A percentile compares a stretch with the other conserved stretches of the same genome.
Conservation (phyloP, 2,329 filamentous ascomycete genomes). For the Aspergillus pseudoterreus region DNA sequence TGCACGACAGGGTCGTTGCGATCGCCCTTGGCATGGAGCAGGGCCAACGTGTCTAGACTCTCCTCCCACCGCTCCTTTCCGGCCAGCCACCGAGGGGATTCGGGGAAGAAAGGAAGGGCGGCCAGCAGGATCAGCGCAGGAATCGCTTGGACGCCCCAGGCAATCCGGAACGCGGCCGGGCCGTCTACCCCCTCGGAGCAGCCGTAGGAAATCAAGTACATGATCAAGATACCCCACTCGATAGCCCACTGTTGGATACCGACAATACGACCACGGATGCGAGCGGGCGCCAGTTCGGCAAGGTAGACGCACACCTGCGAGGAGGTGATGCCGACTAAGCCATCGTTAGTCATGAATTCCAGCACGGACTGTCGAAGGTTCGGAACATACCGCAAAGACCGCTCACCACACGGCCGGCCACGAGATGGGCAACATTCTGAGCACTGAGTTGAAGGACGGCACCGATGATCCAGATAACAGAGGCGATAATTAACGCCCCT, state of each 20-base stretch:
- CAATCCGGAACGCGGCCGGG: constrained; percentile 52
- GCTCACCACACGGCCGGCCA: constrained; percentile 50
- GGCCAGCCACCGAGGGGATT: constrained; percentile 60
- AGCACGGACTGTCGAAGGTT: neutral
- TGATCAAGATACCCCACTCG: constrained; percentile 43
- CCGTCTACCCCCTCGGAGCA: constrained; percentile 33
- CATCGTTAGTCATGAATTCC: neutral
- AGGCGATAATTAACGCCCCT: constrained; percentile 38
- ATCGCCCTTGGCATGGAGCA: constrained; percentile 57
- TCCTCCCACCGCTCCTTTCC: constrained; percentile 58
- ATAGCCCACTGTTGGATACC: constrained; percentile 45
- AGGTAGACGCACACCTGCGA: constrained; percentile 45
- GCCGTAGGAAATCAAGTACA: constrained; percentile 42
- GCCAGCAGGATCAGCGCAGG: constrained; percentile 55
- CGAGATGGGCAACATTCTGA: constrained; percentile 33
- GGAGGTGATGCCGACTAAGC: constrained; percentile 39
- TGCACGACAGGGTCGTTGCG: constrained; percentile 53
- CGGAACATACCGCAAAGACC: constrained; percentile 25
- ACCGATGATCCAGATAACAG: constrained; percentile 32
- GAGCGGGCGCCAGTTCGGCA: constrained; percentile 41
- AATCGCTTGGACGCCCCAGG: constrained; percentile 62
- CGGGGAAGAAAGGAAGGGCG: constrained; percentile 56
- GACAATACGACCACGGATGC: constrained; percentile 41
- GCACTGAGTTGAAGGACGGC: constrained; percentile 29
- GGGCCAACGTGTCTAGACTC: constrained; percentile 48